These are phyloP conservation scores for Lagenaria siceraria DNA, from an alignment of 306 rosid genomes.

Conservation along the genomic window DNA sequence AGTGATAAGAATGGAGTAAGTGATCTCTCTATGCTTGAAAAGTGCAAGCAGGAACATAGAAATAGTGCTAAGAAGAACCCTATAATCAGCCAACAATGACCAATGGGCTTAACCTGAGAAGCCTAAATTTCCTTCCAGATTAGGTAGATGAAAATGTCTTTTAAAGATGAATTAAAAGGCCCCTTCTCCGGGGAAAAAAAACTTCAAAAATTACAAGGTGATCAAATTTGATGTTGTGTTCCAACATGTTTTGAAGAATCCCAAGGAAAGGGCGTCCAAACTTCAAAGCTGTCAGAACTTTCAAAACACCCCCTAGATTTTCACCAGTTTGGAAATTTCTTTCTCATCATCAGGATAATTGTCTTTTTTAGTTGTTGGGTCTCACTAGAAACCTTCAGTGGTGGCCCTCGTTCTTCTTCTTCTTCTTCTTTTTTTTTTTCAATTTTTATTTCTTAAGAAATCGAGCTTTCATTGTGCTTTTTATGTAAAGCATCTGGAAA, in stretches of 20 bases:
- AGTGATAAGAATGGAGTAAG: no score
- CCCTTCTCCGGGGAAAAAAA: background rate
- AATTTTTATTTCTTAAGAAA: background rate
- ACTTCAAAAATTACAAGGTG: background rate
- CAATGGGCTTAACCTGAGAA: background rate
- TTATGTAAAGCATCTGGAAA: background rate
- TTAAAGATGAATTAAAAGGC: background rate
- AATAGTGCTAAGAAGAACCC: background rate
- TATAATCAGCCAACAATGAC: background rate
- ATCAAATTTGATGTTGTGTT: background rate
- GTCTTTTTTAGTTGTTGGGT: background rate
- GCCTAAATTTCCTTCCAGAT: background rate
- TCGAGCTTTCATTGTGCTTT: background rate
- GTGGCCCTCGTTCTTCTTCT: background rate
- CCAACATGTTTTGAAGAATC: background rate
- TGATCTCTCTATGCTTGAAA: no score
- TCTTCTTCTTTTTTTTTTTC: background rate
- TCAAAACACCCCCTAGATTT: background rate
- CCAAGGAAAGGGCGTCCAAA: background rate
- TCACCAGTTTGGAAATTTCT: background rate
- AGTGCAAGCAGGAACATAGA: background rate
- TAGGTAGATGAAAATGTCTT: background rate
- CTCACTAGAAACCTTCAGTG: background rate
- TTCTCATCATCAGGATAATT: background rate
- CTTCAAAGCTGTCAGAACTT: background rate